Base-by-base conservation (phyloP, 345 rosid genomes). In the Eucalyptus brandiana region DNA sequence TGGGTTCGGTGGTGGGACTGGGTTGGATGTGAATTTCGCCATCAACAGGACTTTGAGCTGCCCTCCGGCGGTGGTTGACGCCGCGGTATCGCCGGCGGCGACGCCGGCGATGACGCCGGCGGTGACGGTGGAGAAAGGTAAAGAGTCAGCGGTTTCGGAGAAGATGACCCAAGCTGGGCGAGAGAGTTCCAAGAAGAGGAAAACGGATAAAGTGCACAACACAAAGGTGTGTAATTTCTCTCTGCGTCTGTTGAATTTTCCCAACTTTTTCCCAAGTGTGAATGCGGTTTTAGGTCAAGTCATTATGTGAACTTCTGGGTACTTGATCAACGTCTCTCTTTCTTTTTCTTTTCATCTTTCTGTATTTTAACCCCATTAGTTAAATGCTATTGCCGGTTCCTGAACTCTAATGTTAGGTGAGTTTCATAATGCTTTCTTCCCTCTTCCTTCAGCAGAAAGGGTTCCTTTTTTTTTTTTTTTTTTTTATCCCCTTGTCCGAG, bases 181-280 rank as follows among this genome's bases (percentile, higher is more conserved):
- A 91, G 94, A 94, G 76, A 94, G 93, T 90, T 89, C 91, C 91
- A 96, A 93, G 96, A 97, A 96, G 92, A 92, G 99, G 90, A 97
- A 94, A 90, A 90, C 51, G 86, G 94, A 93, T 81, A 90, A 92
- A 81, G 49, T 87, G 32, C 96, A 89, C 48, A 90, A 76, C 88
- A 12, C 90, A 12, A 91, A 95, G 94, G 95, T 93, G 18, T 4
- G n/a, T 87, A 28, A 26, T 37, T 32, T 44, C 88, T 7, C 28
- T 11, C 28, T 21, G 28, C 24, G 14, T 76, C 83, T 37, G 8
- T 76, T 76, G 83, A 76, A 76, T 19, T 76, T 76, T 76, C 47
- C 83, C 26, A 11, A 76, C 83, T 56, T 76, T 37, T 40, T 76
- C 23, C 44, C 83, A 19, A 76, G 83, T 40, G 47, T 76, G 21